Evolutionary conservation across 2,329 filamentous ascomycete genomes (phyloP), one percentile per base, ranked within the genome.

Genomic region (Aspergillus bombycis): DNA sequence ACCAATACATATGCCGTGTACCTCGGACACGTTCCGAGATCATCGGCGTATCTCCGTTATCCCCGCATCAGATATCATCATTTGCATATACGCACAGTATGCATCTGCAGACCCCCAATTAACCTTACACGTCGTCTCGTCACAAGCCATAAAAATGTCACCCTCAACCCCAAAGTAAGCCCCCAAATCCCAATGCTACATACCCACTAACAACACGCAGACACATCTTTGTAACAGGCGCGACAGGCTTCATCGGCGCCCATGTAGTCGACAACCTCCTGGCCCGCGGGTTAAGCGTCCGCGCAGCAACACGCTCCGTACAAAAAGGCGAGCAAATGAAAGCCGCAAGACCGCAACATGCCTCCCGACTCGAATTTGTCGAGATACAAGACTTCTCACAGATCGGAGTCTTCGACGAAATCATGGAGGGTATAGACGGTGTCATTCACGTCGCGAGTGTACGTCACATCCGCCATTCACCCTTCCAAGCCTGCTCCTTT

Each of bases 371-470:
- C 14, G 78, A 82, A 38, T 82, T 83, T 52, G 75, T 82, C 2
- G 70, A 78, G 28, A 75, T 84, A 0, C 64, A 74, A 5, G 81
- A 84, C 58, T 82, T 84, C 58, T 72, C 78, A 12, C 73, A 75
- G 0, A 70, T 72, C 0, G 75, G 75, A 0, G 78, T 76, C 1
- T 76, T 83, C 6, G 66, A 70, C 5, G 73, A 79, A 2, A 77
- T 75, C 0, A 75, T 82, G 34, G 70, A 81, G 14, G 80, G 73
- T 1, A 74, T 83, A 2, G 79, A 82, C 21, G 79, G 71, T 0
- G 74, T 84, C 0, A 78, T 84, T 19, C 81, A 84, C 54, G 74
- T 79, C 1, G 82, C 82, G 7, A 83, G 80, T 62, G 79, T 80
- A 68, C 50, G 77, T 71, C n/a, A 43, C 45, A 21, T n/a, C 28